Evolutionary conservation across 768 basidiomycete genomes (phyloP).

Genomic region (Auriscalpium vulgare): DNA sequence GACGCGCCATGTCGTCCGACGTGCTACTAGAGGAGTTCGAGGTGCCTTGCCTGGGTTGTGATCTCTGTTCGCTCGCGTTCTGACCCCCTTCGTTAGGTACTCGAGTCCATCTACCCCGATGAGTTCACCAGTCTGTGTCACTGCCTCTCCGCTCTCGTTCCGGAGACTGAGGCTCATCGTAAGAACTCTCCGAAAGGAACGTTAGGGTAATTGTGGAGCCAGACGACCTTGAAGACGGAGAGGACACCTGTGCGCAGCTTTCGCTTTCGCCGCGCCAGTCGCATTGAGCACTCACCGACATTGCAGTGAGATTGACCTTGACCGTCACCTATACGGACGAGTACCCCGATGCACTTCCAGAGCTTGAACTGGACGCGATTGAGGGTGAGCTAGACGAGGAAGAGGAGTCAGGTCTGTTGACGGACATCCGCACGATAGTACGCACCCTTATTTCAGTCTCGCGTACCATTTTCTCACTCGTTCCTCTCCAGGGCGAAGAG

Average conservation of each 20-base stretch:
- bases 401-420: slow-evolving; percentile 47
- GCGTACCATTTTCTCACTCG: not conserved
- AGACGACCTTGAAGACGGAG: slow-evolving; percentile 62
- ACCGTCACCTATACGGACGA: slow-evolving; percentile 68
- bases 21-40: slow-evolving; percentile 85
- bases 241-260: slow-evolving; percentile 42
- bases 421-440: slow-evolving; percentile 50
- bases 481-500: slow-evolving; percentile 56
- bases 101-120: slow-evolving; percentile 93
- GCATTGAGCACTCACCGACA: not conserved
- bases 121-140: slow-evolving; percentile 79
- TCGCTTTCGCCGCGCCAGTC: not conserved
- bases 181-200: slow-evolving; percentile 82
- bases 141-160: slow-evolving; percentile 18
- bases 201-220: slow-evolving; percentile 85
- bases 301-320: slow-evolving; percentile 64
- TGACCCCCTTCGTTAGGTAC: slow-evolving; percentile 44
- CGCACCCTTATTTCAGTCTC: slow-evolving; percentile 19
- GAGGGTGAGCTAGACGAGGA: slow-evolving; percentile 54
- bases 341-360: slow-evolving; percentile 82
- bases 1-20: slow-evolving; percentile 49
- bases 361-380: slow-evolving; percentile 53
- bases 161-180: slow-evolving; percentile 38
- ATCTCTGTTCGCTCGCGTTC: slow-evolving; percentile 11
- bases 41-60: slow-evolving; percentile 33